Conservation (phyloP, 176 grass and related monocot genomes). For the Bolboschoenus planiculmis region DNA sequence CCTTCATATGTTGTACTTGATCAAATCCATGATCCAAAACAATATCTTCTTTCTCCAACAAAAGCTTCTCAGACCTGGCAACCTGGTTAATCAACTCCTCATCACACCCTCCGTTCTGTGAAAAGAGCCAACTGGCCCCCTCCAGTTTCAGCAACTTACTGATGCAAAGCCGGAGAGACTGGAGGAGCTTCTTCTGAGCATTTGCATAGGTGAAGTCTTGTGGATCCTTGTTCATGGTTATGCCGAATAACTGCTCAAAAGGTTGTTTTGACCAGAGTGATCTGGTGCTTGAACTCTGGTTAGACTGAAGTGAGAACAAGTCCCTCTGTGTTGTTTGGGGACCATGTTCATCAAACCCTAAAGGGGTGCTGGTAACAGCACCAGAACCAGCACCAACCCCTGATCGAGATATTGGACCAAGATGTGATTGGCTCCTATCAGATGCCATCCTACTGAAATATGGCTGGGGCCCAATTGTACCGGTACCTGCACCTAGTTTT, state of each 20-base stretch:
- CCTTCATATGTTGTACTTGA: slow-evolving; percentile 10
- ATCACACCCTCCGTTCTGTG: slow-evolving; percentile 67
- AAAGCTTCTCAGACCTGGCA: slow-evolving; percentile 49
- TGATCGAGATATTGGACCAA: slow-evolving; percentile 40
- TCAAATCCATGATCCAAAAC: slow-evolving; percentile 27
- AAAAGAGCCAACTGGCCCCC: slow-evolving; percentile 81
- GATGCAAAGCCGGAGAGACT: slow-evolving; percentile 70
- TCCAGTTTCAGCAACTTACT: slow-evolving; percentile 70
- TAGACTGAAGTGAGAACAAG: slow-evolving; percentile 44
- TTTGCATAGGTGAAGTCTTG: slow-evolving; percentile 62
- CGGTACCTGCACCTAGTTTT: slow-evolving; percentile 42
- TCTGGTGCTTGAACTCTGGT: slow-evolving; percentile 44
- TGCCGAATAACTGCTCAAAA: slow-evolving; percentile 74
- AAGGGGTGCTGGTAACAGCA: not conserved
- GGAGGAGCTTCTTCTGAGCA: slow-evolving; percentile 66
- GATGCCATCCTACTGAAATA: slow-evolving; percentile 60
- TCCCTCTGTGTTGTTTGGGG: slow-evolving; percentile 50
- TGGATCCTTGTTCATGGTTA: slow-evolving; percentile 33
- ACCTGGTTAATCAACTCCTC: slow-evolving; percentile 75
- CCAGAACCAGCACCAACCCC: slow-evolving; percentile 11
- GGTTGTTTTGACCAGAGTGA: slow-evolving; percentile 96
- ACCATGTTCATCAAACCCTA: slow-evolving; percentile 66
- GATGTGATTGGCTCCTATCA: slow-evolving; percentile 52
- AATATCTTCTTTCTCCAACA: slow-evolving; percentile 30
- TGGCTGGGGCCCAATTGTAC: slow-evolving; percentile 49